These are phyloP conservation scores for Zygotorulaspora sp. DNA, from an alignment of 805 yeast genomes.

Conservation along the genomic window DNA sequence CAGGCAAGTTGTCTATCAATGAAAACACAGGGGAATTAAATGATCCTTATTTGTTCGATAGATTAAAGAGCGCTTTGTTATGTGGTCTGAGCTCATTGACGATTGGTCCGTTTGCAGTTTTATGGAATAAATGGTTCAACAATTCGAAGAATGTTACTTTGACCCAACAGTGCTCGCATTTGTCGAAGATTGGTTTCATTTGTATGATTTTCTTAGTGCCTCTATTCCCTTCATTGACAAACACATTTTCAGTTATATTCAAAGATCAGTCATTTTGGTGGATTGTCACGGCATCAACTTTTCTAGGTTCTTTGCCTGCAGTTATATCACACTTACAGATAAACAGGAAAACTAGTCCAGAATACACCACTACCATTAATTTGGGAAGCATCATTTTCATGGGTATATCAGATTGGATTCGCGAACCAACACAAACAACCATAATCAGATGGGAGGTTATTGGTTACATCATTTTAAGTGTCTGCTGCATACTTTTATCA, in stretches of 20 bases:
- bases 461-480: constrained; percentile 27
- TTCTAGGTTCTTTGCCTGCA: constrained; percentile 28
- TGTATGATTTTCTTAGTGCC: constrained; percentile 24
- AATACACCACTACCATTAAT: constrained; percentile 28
- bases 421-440: constrained; percentile 28
- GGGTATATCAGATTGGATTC: constrained; percentile 32
- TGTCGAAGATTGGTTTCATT: constrained; percentile 20
- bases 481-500: constrained; percentile 25
- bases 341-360: constrained; percentile 25
- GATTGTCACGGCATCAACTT: constrained; percentile 13
- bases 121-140: constrained; percentile 31
- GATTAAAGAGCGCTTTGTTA: constrained; percentile 33
- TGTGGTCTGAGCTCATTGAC: constrained; percentile 33
- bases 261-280: constrained; percentile 21
- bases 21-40: constrained; percentile 34
- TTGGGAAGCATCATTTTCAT: constrained; percentile 27
- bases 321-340: constrained; percentile 24
- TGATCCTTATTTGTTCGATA: constrained; percentile 35
- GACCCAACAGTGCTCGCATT: constrained; percentile 18
- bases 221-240: constrained; percentile 17
- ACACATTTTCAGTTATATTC: constrained; percentile 12
- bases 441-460: constrained; percentile 35
- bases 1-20: constrained; percentile 33
- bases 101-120: constrained; percentile 32
- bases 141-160: constrained; percentile 11